Base-by-base conservation (phyloP, 768 basidiomycete species). In the Gelatoporia subvermispora region DNA sequence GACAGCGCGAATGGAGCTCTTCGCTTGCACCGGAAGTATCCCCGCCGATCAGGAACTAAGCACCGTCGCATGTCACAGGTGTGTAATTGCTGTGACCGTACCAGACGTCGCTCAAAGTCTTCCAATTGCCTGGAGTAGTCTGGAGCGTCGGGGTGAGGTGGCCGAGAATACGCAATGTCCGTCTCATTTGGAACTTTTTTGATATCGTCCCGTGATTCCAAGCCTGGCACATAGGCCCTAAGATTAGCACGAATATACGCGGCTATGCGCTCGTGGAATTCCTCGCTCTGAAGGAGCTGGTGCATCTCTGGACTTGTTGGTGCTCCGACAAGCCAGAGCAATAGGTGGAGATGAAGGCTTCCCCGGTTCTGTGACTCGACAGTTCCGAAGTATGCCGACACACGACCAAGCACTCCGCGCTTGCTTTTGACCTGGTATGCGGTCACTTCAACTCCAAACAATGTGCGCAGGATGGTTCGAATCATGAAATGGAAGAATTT, bases 301-400 rank as follows among this genome's bases (percentile, higher is more conserved):
- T 37, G 22, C 51, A 70, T 69, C 37, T 63, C 58, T 0, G 66
- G 55, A 1, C 61, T 16, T 9, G 43, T 60, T n/a, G 71, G 72
- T 0, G 64, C 55, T 18, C 65, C 54, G 11, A 56, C 23, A 2
- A 73, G 43, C 72, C 70, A 76, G 0, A 75, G 4, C 1, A 76
- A 47, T 11, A 72, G 59, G 48, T 74, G 73, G 0, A 69, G 45
- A 52, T 73, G 75, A 2, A 77, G 58, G 0, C 64, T 69, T 0
- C 73, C 73, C 1, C 68, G 53, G 0, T 69, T 71, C 54, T 77
- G 76, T 0, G 68, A 60, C 50, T 77, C 72, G 0, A 73, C 67
- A 0, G 60, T 54, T 7, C 37, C 37, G 8, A 38, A 38, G 37
- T 38, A 38, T 38, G 37, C 37, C 16, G n/a, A 31, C 5, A 31